A percentile compares a stretch with the other conserved stretches of the same genome.
Evolutionary conservation across 2,329 filamentous ascomycete genomes (phyloP).

Genomic region (Diaporthe humulicola): DNA sequence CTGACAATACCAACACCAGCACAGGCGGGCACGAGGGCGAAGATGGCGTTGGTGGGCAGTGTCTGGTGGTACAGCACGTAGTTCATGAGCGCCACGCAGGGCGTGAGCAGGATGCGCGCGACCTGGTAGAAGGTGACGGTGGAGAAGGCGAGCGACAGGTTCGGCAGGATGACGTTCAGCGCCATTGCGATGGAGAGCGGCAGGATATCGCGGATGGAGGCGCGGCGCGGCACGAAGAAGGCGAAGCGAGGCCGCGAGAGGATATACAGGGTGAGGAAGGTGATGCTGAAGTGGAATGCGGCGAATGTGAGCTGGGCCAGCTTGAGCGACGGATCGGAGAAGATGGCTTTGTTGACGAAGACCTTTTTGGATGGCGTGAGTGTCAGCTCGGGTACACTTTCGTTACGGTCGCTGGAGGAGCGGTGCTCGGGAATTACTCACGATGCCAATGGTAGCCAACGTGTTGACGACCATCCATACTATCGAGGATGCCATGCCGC

Average conservation of each 20-base stretch:
- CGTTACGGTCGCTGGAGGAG: background rate
- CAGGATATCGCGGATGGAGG: conserved; percentile 68
- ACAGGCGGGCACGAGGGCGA: conserved; percentile 72
- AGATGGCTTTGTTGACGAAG: conserved; percentile 79
- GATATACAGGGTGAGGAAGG: conserved; percentile 72
- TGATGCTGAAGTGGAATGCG: conserved; percentile 77
- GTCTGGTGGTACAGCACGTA: conserved; percentile 70
- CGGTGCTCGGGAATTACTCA: conserved; percentile 50
- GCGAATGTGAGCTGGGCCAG: conserved; percentile 76
- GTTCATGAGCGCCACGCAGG: conserved; percentile 75
- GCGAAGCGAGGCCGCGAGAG: conserved; percentile 70
- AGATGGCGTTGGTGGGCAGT: conserved; percentile 66
- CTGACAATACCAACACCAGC: conserved; percentile 75
- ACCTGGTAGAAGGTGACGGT: conserved; percentile 80
- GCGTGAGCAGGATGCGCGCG: conserved; percentile 75
- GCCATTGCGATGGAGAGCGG: conserved; percentile 77
- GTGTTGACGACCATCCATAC: conserved; percentile 74
- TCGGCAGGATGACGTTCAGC: conserved; percentile 77
- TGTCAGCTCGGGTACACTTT: conserved; percentile 19
- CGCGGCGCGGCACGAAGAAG: conserved; percentile 70
- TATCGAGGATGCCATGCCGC: conserved; percentile 54
- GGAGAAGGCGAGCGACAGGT: conserved; percentile 76
- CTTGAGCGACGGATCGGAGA: conserved; percentile 72
- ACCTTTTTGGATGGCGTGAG: conserved; percentile 57
- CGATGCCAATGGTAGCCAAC: conserved; percentile 73